Evolutionary conservation across 108 stramenopile genomes (phyloP).

Genomic region (Nitzschia inconspicua): DNA sequence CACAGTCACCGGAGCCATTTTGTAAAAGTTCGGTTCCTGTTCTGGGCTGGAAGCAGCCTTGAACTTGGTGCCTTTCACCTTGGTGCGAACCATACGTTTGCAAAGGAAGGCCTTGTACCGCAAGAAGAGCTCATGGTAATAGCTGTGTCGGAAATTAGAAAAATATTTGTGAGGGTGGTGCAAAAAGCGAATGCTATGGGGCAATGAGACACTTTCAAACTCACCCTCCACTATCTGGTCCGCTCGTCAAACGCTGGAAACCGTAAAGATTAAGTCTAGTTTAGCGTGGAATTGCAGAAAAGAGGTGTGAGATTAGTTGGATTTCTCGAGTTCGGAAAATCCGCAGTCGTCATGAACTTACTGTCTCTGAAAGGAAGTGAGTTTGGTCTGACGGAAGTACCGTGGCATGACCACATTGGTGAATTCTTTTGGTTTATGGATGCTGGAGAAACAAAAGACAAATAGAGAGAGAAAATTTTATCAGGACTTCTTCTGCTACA

Average conservation of each 20-base stretch:
- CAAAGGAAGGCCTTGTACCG: conserved; percentile 53
- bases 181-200: too few species aligned
- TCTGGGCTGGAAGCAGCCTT: conserved; percentile 57
- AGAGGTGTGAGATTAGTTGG: too few species aligned
- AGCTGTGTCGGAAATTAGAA: conserved; percentile 47
- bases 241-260: conserved; percentile 51
- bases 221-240: conserved; percentile 47
- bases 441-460: too few species aligned
- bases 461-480: too few species aligned
- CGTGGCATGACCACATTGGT: conserved; percentile 67
- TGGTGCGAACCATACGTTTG: conserved; percentile 53
- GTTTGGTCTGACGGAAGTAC: conserved; percentile 41
- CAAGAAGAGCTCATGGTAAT: conserved; percentile 58
- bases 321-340: too few species aligned
- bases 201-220: too few species aligned
- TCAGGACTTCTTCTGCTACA: too few species aligned
- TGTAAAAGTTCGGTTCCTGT: conserved; percentile 69
- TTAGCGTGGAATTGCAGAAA: too few species aligned
- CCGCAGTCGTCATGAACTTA: too few species aligned
- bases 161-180: too few species aligned
- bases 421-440: conserved; percentile 74
- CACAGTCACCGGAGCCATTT: conserved; percentile 28
- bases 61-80: conserved; percentile 78
- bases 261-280: conserved; percentile 70
- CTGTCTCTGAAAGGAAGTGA: conserved; percentile 27